Conservation (phyloP, 352 stramenopile species). For the Globisporangium perplexum region DNA sequence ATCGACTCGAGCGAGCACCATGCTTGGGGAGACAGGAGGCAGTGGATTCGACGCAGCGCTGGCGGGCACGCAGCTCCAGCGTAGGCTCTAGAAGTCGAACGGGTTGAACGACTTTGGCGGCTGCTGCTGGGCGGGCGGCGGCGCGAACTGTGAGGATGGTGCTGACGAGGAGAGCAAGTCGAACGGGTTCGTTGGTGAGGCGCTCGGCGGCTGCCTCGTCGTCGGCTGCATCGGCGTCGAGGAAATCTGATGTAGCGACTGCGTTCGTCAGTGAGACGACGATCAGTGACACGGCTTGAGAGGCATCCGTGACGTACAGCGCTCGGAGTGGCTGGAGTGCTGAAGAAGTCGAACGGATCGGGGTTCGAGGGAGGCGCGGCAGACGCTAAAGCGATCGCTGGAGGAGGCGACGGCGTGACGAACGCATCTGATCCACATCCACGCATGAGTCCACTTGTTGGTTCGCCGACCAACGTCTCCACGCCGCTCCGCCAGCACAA, state of each 20-base stretch:
- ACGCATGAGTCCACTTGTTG: not conserved
- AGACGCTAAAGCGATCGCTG: not conserved
- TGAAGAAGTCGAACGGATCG: constrained; percentile 1
- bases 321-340: not conserved
- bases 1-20: not conserved
- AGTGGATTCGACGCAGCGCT: too few relatives aligned
- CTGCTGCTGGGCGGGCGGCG: not conserved
- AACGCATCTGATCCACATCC: not conserved
- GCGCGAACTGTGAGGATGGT: not conserved
- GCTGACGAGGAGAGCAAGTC: constrained; percentile 13
- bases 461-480: too few relatives aligned
- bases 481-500: not conserved
- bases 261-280: too few relatives aligned
- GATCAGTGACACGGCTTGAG: not conserved
- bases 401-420: not conserved
- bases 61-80: too few relatives aligned
- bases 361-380: not conserved
- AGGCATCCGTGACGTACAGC: not conserved
- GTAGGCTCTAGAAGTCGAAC: constrained; percentile 32
- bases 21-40: too few relatives aligned
- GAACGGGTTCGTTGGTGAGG: constrained; percentile 27
- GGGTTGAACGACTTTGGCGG: constrained; percentile 37
- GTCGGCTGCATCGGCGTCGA: not conserved
- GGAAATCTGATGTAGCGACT: too few relatives aligned
- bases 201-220: constrained; percentile 15